A percentile compares a stretch with the other conserved stretches of the same genome.
These are phyloP conservation scores for Lumnitzera littorea DNA, from an alignment of 345 rosid species.

Conservation along the genomic window DNA sequence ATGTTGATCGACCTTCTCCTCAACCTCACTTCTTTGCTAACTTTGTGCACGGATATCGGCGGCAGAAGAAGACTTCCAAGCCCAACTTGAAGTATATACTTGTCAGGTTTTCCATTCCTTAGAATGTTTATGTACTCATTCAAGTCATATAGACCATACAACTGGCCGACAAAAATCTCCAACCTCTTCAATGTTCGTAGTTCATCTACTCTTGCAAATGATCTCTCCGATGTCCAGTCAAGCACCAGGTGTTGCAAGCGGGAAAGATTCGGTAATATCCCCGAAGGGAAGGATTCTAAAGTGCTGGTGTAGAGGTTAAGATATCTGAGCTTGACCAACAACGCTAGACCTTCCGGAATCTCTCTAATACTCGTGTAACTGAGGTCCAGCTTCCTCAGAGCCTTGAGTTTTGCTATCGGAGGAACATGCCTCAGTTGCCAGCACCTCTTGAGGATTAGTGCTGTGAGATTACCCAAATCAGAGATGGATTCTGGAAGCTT, in stretches of 20 bases:
- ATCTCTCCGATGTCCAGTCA: no score
- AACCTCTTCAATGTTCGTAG: no score
- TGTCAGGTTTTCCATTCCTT: no score
- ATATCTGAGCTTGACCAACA: slow-evolving; percentile 9
- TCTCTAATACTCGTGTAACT: not conserved
- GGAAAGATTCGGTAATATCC: slow-evolving; percentile 10
- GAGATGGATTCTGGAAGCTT: slow-evolving; percentile 14
- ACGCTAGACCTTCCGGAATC: slow-evolving; percentile 14
- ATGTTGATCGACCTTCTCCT: no score
- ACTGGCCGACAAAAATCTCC: no score
- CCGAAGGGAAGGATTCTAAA: slow-evolving; percentile 2
- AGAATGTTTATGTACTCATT: no score
- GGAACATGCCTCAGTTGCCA: slow-evolving; percentile 4
- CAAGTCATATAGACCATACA: no score
- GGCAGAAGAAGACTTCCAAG: no score
- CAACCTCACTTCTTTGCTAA: no score
- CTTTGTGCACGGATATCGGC: no score
- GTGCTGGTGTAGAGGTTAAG: slow-evolving; percentile 2
- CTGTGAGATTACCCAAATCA: slow-evolving; percentile 9
- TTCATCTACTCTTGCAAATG: no score
- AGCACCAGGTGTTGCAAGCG: slow-evolving; percentile 4
- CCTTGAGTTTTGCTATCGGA: slow-evolving; percentile 9
- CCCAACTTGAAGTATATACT: no score
- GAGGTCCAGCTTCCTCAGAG: slow-evolving; percentile 14
- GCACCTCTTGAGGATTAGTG: slow-evolving; percentile 8